Evolutionary conservation across 768 basidiomycete genomes (phyloP), one percentile per base, ranked within the genome.

Genomic region (Phlebiopsis flavidoalba): DNA sequence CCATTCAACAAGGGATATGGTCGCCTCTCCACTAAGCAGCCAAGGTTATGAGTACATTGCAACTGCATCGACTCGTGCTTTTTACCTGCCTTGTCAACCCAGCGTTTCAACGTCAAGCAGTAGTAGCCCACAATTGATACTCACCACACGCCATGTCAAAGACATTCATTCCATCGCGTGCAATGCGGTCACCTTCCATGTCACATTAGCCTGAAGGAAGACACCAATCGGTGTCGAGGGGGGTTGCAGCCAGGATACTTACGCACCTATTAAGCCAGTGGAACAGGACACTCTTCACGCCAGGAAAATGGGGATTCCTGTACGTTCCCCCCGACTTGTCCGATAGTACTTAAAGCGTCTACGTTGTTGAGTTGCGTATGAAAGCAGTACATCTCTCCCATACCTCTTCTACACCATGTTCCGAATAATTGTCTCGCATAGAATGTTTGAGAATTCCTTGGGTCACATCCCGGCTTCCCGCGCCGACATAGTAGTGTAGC

Each of bases 281-380:
- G 63, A 79, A 79, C 21, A 85, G 71, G 68, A 80, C 81, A 31
- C 78, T 79, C 60, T 82, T 78, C 57, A 89, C 77, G 6, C 85
- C 87, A 1, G 84, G 85, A 63, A 83, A 88, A 72, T 89, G 88
- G 0, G 88, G 87, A 66, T 89, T 89, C 12, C 87, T 81, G 71
- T 91, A 89, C 10, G 81, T 83, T 19, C 83, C 71, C n/a, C n/a
- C 83, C 82, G 0, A 88, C 86, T 74, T 83, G n/a, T 82, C 49
- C 72, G 78, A 67, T 87, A 86, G 66, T 86, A 87, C 85, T 87
- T 45, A 1, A 45, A 43, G 51, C 17, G 22, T 19, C 15, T 36
- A 19, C 11, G 3, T n/a, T 24, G 53, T 7, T 24, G n/a, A 46
- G 40, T 10, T 47, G 35, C 12, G 49, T 14, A 19, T n/a, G 36